These are phyloP conservation scores for Cladosporium colombiae DNA, from an alignment of 2,329 filamentous ascomycete species.

Conservation along the genomic window DNA sequence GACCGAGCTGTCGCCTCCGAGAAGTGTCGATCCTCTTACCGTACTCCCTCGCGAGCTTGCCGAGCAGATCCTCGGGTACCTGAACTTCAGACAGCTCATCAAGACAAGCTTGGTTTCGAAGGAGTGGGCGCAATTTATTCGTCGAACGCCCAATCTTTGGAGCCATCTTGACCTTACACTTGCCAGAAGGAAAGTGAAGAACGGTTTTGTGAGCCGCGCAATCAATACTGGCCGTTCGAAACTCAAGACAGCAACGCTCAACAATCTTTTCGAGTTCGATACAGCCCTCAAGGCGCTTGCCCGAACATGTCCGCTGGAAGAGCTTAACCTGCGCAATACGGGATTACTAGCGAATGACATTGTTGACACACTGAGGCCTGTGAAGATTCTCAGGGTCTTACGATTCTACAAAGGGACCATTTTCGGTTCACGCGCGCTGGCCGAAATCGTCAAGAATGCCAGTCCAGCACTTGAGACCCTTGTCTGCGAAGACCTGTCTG, in stretches of 20 bases:
- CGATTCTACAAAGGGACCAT: slow-evolving; percentile 13
- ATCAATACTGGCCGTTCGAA: slow-evolving; percentile 43
- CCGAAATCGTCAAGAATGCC: background rate
- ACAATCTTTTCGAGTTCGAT: slow-evolving; percentile 43
- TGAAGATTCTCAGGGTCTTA: slow-evolving; percentile 26
- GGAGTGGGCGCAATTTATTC: slow-evolving; percentile 56
- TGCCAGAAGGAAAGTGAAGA: slow-evolving; percentile 45
- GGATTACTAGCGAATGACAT: slow-evolving; percentile 28
- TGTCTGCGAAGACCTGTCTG: background rate
- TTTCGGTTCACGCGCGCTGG: background rate
- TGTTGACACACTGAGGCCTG: slow-evolving; percentile 22
- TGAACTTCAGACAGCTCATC: slow-evolving; percentile 53
- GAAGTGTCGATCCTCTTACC: slow-evolving; percentile 53
- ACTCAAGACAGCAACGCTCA: slow-evolving; percentile 39
- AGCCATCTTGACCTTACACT: slow-evolving; percentile 54
- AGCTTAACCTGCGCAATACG: slow-evolving; percentile 38
- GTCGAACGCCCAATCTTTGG: slow-evolving; percentile 52
- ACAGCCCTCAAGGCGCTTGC: slow-evolving; percentile 42
- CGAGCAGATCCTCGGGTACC: slow-evolving; percentile 52
- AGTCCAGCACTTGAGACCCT: background rate
- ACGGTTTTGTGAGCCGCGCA: slow-evolving; percentile 44
- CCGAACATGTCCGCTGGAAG: slow-evolving; percentile 38
- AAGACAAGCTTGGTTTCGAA: slow-evolving; percentile 56
- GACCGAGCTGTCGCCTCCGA: slow-evolving; percentile 43
- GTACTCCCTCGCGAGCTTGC: slow-evolving; percentile 57